Percentiles rank a stretch among this genome's conserved stretches.
phyloP scores from a whole-genome alignment of 345 rosid genomes.

The Theobroma cacao region DNA sequence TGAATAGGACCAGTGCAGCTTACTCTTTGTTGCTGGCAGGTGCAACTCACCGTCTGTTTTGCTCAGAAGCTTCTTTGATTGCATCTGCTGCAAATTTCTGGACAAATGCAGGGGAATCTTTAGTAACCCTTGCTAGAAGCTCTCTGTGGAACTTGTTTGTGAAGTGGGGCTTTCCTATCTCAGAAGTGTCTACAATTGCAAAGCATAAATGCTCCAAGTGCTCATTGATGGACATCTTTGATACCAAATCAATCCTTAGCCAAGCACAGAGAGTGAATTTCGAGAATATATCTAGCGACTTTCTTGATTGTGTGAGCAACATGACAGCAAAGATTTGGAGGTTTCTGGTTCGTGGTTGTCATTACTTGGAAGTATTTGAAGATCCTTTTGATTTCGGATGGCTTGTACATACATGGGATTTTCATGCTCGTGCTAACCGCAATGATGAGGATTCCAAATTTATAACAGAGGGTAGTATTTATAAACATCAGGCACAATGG shows the following conservation, averaged over 20 bases:
- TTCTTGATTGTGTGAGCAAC: slow-evolving; percentile 43
- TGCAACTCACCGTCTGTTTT: slow-evolving; percentile 47
- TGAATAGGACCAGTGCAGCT: slow-evolving; percentile 56
- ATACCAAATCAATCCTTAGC: slow-evolving; percentile 1
- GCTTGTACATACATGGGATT: slow-evolving; percentile 17
- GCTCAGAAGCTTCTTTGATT: slow-evolving; percentile 54
- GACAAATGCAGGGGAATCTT: slow-evolving; percentile 65
- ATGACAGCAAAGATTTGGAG: slow-evolving; percentile 43
- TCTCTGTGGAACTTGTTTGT: slow-evolving; percentile 27
- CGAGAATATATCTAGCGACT: slow-evolving; percentile 23
- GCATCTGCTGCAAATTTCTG: slow-evolving; percentile 58
- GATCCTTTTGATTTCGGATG: slow-evolving; percentile 47
- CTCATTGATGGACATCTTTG: slow-evolving; percentile 30
- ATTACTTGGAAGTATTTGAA: slow-evolving; percentile 35
- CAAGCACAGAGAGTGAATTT: slow-evolving; percentile 25
- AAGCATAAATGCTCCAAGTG: slow-evolving; percentile 44
- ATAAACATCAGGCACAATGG: slow-evolving; percentile 15
- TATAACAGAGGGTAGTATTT: neutral
- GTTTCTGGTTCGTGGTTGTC: slow-evolving; percentile 39
- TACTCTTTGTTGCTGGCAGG: slow-evolving; percentile 74
- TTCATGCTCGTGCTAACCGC: neutral
- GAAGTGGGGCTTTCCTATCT: slow-evolving; percentile 5
- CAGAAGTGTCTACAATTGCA: slow-evolving; percentile 12
- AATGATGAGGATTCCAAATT: slow-evolving; percentile 1
- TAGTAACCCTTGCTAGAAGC: slow-evolving; percentile 42